Evolutionary conservation across 1,284 basidiomycete species (phyloP).

Genomic region (Sphagnurus paluster): DNA sequence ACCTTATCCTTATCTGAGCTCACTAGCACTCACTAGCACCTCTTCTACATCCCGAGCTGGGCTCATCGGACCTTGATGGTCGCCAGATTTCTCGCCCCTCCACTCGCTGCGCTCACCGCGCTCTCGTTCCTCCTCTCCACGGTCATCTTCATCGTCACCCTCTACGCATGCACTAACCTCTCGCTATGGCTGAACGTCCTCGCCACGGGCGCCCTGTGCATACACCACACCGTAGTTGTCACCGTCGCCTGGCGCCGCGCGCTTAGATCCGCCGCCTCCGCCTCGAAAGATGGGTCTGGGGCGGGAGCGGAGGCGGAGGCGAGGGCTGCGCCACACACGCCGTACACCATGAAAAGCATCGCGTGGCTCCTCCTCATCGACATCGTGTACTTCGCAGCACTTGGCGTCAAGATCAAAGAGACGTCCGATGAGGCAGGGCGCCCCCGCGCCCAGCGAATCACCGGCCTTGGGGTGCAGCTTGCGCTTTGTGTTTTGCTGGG

Average conservation of each 20-base stretch:
- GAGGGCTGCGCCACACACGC: neutral
- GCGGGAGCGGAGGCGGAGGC: too few relatives aligned
- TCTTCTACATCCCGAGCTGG: too few relatives aligned
- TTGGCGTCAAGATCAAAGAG: conserved; percentile 2
- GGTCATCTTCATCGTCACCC: conserved; percentile 6
- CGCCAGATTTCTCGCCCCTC: conserved; percentile 1
- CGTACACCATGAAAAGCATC: conserved; percentile 3
- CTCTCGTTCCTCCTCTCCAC: conserved; percentile 9
- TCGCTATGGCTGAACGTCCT: conserved; percentile 8
- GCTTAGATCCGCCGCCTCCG: neutral
- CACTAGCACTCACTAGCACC: too few relatives aligned
- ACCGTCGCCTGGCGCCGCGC: conserved; percentile 8
- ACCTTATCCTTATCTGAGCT: too few relatives aligned
- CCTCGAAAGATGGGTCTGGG: too few relatives aligned
- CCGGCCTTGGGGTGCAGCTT: neutral
- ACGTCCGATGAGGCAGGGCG: neutral
- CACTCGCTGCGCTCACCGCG: conserved; percentile 2
- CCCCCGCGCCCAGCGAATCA: neutral
- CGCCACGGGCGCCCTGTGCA: neutral
- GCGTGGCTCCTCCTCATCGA: neutral
- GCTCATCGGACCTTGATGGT: too few relatives aligned
- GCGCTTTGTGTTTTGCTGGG: neutral
- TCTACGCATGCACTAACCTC: conserved; percentile 2
- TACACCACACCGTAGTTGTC: conserved; percentile 8
- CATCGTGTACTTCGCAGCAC: neutral